Conservation (phyloP, 441 rosid species). For the Adansonia grandidieri region DNA sequence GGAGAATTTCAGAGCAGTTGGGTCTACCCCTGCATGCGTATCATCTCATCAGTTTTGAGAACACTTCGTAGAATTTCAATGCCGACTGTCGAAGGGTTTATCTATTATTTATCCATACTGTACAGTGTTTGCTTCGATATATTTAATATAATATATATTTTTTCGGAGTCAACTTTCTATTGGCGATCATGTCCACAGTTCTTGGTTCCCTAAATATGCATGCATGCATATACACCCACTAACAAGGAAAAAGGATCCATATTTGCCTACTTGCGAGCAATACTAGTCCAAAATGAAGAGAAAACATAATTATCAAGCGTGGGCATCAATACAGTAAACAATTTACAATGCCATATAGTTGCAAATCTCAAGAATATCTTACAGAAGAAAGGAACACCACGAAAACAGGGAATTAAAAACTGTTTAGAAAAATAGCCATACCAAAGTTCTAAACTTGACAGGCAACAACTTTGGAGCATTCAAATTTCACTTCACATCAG, state of each 20-base stretch:
- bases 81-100: too few relatives aligned
- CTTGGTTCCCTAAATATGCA: too few relatives aligned
- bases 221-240: not conserved
- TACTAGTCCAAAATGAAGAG: not conserved
- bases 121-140: too few relatives aligned
- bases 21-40: too few relatives aligned
- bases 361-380: constrained; percentile 13
- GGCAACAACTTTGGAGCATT: constrained; percentile 16
- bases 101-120: too few relatives aligned
- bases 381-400: constrained; percentile 16
- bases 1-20: not conserved
- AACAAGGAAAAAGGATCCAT: not conserved
- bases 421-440: not conserved
- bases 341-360: constrained; percentile 29
- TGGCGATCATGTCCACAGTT: too few relatives aligned
- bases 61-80: too few relatives aligned
- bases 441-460: not conserved
- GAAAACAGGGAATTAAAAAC: not conserved
- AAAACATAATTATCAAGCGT: not conserved
- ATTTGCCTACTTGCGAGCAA: not conserved
- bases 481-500: constrained; percentile 15
- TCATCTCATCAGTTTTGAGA: too few relatives aligned
- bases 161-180: too few relatives aligned
- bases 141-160: too few relatives aligned
- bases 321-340: constrained; percentile 8